A percentile compares a stretch with the other conserved stretches of the same genome.
Conservation (phyloP, 352 stramenopile species). For the Thraustochytrium sp. region DNA sequence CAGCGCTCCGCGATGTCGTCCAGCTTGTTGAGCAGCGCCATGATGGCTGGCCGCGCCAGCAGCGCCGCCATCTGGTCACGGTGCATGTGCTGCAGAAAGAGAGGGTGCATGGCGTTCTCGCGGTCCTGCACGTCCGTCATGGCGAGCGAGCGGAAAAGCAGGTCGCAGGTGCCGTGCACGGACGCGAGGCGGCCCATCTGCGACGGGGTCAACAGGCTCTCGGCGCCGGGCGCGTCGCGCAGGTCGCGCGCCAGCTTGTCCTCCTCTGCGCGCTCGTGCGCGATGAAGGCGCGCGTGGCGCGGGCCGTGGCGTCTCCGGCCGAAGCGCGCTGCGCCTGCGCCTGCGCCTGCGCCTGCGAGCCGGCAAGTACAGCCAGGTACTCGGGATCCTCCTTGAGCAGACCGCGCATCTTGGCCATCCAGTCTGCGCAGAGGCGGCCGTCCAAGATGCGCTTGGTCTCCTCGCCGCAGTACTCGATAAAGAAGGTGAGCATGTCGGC, state of each 20-base stretch:
- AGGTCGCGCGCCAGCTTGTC: not conserved
- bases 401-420: not conserved
- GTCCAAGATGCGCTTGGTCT: not conserved
- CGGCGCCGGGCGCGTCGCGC: not conserved
- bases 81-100: not conserved
- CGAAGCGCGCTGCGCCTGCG: no score
- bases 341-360: not conserved
- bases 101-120: not conserved
- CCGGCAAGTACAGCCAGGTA: not conserved
- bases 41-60: not conserved
- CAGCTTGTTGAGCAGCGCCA: not conserved
- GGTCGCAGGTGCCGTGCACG: slow-evolving; percentile 11
- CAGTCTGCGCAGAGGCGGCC: not conserved
- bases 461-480: not conserved
- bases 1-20: slow-evolving; percentile 27
- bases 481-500: slow-evolving; percentile 16
- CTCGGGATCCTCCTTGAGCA: slow-evolving; percentile 31
- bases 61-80: not conserved
- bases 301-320: no score
- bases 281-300: not conserved
- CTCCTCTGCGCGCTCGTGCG: not conserved
- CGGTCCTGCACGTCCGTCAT: not conserved
- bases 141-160: slow-evolving; percentile 18
- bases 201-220: not conserved
- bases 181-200: not conserved